Evolutionary conservation across 768 basidiomycete species (phyloP).

Genomic region (Leccinum longicurvipes): DNA sequence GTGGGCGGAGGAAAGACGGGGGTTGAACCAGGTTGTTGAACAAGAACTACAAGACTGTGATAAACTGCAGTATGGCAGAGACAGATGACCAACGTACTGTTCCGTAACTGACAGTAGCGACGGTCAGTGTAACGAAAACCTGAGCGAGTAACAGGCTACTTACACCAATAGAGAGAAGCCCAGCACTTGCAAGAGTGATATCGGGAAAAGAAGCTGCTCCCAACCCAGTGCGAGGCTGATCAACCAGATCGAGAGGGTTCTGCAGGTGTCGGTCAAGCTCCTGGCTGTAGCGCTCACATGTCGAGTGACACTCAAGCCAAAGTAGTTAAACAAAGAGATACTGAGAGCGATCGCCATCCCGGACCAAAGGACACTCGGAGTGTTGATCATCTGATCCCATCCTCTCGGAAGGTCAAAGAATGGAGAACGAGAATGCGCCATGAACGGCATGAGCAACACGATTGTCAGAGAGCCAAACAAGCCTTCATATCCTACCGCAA

Average conservation of each 20-base stretch:
- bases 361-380: constrained; percentile 66
- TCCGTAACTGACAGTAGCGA: constrained; percentile 59
- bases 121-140: constrained; percentile 8
- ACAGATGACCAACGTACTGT: constrained; percentile 50
- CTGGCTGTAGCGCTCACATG: constrained; percentile 92
- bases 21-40: constrained; percentile 80
- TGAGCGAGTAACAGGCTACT: constrained; percentile 33
- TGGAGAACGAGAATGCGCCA: constrained; percentile 62
- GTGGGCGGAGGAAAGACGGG: constrained; percentile 59
- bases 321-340: constrained; percentile 85
- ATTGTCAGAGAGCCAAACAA: constrained; percentile 85
- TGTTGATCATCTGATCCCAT: constrained; percentile 83
- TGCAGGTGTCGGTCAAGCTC: constrained; percentile 89
- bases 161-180: constrained; percentile 91
- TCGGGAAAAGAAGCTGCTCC: constrained; percentile 82
- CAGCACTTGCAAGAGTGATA: constrained; percentile 74
- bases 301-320: constrained; percentile 88
- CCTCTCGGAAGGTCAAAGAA: constrained; percentile 90
- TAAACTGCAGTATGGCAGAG: constrained; percentile 6
- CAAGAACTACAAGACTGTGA: constrained; percentile 54
- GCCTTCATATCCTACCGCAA: constrained; percentile 94
- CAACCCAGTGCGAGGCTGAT: constrained; percentile 86
- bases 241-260: constrained; percentile 95
- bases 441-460: constrained; percentile 72
- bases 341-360: constrained; percentile 69